Percentiles rank a stretch among this genome's conserved stretches.
phyloP scores from a whole-genome alignment of 2,329 filamentous ascomycete genomes.

The Westerdykella ornata region DNA sequence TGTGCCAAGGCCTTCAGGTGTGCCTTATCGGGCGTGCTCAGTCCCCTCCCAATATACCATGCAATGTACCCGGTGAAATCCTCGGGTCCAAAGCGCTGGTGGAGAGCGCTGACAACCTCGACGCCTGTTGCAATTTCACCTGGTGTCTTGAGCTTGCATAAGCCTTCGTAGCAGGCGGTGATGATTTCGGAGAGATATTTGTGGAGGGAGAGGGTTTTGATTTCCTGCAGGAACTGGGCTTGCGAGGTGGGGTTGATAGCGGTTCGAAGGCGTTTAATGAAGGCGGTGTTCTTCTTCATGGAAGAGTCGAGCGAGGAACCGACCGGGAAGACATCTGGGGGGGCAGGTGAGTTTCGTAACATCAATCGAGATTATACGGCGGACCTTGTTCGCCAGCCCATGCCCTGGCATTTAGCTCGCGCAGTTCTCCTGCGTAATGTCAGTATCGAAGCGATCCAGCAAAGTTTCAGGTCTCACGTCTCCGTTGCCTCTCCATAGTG shows the following conservation, averaged over 20 bases:
- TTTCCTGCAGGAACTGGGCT: constrained; percentile 80
- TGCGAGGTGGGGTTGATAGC: constrained; percentile 75
- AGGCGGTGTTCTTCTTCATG: constrained; percentile 95
- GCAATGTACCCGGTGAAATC: constrained; percentile 90
- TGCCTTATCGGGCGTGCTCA: constrained; percentile 84
- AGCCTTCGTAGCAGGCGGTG: constrained; percentile 87
- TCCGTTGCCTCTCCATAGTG: constrained; percentile 47
- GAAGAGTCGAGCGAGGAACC: constrained; percentile 82
- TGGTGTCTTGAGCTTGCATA: constrained; percentile 83
- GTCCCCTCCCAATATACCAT: constrained; percentile 84
- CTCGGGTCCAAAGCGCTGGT: constrained; percentile 83
- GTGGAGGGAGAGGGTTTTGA: constrained; percentile 81
- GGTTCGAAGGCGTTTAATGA: constrained; percentile 92
- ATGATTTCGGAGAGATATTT: constrained; percentile 98
- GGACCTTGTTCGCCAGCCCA: constrained; percentile 86
- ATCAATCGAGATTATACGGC: constrained; percentile 11
- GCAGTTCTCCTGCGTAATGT: constrained; percentile 66
- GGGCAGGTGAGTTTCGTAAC: constrained; percentile 14
- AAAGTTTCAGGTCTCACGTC: constrained; percentile 38
- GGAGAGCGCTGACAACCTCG: constrained; percentile 88
- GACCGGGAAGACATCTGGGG: constrained; percentile 67
- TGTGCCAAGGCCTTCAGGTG: constrained; percentile 69
- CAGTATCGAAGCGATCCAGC: constrained; percentile 10
- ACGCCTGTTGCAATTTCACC: constrained; percentile 89
- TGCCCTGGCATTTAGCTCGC: constrained; percentile 75